phyloP scores from a whole-genome alignment of 2,329 filamentous ascomycete species.

The Tympanopsis confertula region DNA sequence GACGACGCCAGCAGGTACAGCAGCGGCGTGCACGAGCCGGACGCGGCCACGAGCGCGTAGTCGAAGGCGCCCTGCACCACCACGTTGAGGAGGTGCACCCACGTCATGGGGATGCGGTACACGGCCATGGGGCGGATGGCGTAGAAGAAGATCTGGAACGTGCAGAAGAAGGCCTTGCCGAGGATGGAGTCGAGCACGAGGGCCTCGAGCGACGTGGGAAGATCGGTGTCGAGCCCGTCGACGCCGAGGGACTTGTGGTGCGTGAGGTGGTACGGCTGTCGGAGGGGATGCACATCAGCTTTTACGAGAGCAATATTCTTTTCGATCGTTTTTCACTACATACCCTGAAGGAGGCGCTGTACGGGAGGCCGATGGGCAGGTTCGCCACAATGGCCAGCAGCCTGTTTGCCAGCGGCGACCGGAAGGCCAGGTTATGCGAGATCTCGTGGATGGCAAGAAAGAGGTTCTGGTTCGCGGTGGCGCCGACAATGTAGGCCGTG shows the following conservation, averaged over 20 bases:
- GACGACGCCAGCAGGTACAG: conserved; percentile 79
- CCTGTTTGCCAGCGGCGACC: conserved; percentile 67
- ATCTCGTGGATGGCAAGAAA: conserved; percentile 99
- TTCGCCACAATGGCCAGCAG: conserved; percentile 88
- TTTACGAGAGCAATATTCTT: conserved; percentile 1
- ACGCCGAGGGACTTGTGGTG: conserved; percentile 98
- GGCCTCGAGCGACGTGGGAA: conserved; percentile 84
- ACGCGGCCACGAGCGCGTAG: conserved; percentile 47
- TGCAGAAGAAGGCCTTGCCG: conserved; percentile 97
- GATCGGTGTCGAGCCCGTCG: conserved; percentile 87
- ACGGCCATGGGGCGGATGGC: conserved; percentile 93
- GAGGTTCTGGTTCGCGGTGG: conserved; percentile 94
- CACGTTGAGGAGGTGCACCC: conserved; percentile 75
- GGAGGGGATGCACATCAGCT: conserved; percentile 9
- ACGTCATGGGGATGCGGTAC: conserved; percentile 78
- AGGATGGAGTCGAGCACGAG: conserved; percentile 87
- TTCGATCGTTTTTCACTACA: conserved; percentile 12
- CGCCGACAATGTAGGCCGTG: conserved; percentile 81
- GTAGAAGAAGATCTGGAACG: conserved; percentile 98
- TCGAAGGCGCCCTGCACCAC: conserved; percentile 69
- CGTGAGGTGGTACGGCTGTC: conserved; percentile 84
- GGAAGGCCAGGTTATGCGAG: conserved; percentile 92
- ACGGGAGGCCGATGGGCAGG: conserved; percentile 86
- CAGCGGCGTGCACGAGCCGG: conserved; percentile 50
- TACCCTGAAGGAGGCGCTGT: conserved; percentile 88